Base-by-base conservation (phyloP, 768 basidiomycete genomes). In the Cystofilobasidium capitatum region DNA sequence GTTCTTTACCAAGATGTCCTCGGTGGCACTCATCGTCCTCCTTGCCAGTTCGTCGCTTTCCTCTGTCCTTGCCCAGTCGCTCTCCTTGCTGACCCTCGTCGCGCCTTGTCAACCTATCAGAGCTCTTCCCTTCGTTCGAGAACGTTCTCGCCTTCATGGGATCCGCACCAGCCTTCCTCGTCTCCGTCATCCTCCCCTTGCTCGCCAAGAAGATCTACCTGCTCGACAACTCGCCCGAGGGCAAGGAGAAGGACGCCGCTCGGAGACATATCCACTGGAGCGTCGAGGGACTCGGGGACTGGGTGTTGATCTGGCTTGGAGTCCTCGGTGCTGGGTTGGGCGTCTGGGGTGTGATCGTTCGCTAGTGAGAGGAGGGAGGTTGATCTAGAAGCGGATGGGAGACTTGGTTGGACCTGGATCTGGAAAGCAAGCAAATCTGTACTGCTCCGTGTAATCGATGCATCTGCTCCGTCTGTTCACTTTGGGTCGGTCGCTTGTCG, bases 11-110 rank as follows among this genome's bases (percentile, higher is more conserved):
- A 81, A 90, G 61, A 76, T 85, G 31, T 70, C 78, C 61, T 76
- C 91, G 51, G 83, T 87, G 0, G 71, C 81, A 13, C 72, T 85
- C 39, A 82, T 86, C 29, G 85, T 89, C 16, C 75, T 77, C 37
- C 83, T 87, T 31, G 90, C 91, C 24, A 86, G 68, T 69, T 24
- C 3, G 63, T 54, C 40, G 40, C 40, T 10, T 51, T 51, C 9
- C n/a, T 5, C 9, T 91, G 66, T 42, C n/a, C 26, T 62, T 35
- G 16, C 9, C 17, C 36, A 20, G 20, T n/a, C n/a, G 39, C n/a
- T 62, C 9, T 22, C 20, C 16, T 20, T 42, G 6, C 14, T 26
- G 22, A 22, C 47, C 16, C 37, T 39, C 33, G 5, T 40, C 29
- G 24, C 39, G 7, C 37, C 49, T 36, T 14, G 13, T 65, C 22